Evolutionary conservation across 176 grass and related monocot genomes (phyloP).

Genomic region (Bromus sterilis): DNA sequence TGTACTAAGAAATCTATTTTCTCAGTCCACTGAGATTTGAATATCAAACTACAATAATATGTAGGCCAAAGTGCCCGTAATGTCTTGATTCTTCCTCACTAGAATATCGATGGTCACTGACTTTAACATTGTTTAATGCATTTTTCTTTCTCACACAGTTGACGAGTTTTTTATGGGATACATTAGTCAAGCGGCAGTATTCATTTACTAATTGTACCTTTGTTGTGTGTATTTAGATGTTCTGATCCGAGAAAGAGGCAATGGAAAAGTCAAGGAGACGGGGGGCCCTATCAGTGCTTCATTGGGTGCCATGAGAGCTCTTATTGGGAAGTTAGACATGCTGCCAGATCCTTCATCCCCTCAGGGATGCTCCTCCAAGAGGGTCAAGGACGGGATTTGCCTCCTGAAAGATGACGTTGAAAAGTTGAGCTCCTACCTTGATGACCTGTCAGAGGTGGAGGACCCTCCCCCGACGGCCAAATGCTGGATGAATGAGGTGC

Average conservation of each 20-base stretch:
- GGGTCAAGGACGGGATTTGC: neutral
- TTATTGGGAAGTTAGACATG: neutral
- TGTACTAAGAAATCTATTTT: too few relatives aligned
- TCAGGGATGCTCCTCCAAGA: neutral
- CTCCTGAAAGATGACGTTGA: neutral
- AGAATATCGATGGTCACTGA: too few relatives aligned
- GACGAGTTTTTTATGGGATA: too few relatives aligned
- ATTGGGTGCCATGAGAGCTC: neutral
- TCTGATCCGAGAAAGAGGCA: neutral
- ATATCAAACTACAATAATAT: too few relatives aligned
- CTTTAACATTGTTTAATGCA: too few relatives aligned
- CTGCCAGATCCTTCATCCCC: neutral
- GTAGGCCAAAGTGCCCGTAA: too few relatives aligned
- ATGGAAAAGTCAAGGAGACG: neutral
- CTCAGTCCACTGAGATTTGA: too few relatives aligned
- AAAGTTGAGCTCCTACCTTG: neutral
- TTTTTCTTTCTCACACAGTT: too few relatives aligned
- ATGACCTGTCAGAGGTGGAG: neutral
- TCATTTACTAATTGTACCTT: neutral
- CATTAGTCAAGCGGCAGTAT: too few relatives aligned
- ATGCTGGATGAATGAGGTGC: neutral
- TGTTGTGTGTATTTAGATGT: neutral
- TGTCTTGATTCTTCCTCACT: too few relatives aligned
- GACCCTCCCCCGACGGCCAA: neutral
- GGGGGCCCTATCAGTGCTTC: neutral